Evolutionary conservation across 176 grass and related monocot species (phyloP), one percentile per base, ranked within the genome.

Genomic region (Areca catechu): DNA sequence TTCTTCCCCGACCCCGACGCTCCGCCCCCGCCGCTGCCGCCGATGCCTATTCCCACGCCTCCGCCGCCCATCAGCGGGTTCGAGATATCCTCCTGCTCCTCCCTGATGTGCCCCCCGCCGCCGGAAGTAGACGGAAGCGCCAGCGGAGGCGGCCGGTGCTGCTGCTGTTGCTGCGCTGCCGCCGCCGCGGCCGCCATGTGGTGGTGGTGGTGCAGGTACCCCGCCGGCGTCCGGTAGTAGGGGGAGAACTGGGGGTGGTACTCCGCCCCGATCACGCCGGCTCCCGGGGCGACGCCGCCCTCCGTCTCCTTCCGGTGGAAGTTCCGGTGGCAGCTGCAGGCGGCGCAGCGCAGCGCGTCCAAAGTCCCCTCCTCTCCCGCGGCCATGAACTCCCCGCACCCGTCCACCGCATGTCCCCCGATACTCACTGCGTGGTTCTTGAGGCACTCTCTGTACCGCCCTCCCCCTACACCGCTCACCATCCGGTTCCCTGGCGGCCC

Each of bases 371-470:
- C 90, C 62, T 95, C 82, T 3, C 85, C 90, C 0, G 85, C 82
- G 0, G 85, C 70, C 66, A 95, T 86, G 76, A 95, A 95, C 76
- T 95, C 90, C 28, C 90, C 90, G 61, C 90, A 95, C 5, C 90
- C 90, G 18, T 95, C 90, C 28, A 89, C 82, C 1, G 85, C 90
- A 18, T 89, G 75, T 0, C 90, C 90, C 7, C 90, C 90, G 75
- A 95, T 89, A 50, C 85, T 76, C 19, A 89, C 85, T 0, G 90
- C 90, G 79, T 95, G 90, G 71, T 95, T 95, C 79, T 95, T 95
- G 19, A 95, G 73, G 73, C 90, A 95, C 83, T 95, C 85, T 0
- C 82, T 68, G 24, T 95, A 95, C 74, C 73, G 74, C 17, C 61
- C 60, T 47, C 57, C 67, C 1, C 50, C 70, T 0, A 19, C 29